Conservation (phyloP, 331 rosid species). For the Stylosanthes scabra region DNA sequence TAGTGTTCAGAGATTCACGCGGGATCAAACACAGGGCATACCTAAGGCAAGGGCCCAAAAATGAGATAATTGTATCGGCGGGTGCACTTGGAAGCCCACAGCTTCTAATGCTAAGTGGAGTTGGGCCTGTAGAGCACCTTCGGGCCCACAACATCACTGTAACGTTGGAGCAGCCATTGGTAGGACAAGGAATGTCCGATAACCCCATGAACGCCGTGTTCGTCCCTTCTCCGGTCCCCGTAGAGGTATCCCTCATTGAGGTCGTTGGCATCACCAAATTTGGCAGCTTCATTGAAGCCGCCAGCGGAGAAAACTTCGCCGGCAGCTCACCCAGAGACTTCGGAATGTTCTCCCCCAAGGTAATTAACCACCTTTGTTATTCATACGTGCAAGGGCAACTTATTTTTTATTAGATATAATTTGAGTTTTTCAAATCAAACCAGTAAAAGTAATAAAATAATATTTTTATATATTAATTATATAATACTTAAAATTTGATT, state of each 20-base stretch:
- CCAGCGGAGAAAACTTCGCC: slow-evolving; percentile 69
- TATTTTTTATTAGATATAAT: too few relatives aligned
- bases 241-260: slow-evolving; percentile 78
- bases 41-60: slow-evolving; percentile 39
- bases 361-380: background rate
- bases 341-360: slow-evolving; percentile 91
- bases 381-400: background rate
- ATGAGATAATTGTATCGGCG: slow-evolving; percentile 67
- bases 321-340: slow-evolving; percentile 50
- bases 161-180: slow-evolving; percentile 65
- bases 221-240: slow-evolving; percentile 74
- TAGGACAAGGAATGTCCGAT: slow-evolving; percentile 86
- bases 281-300: slow-evolving; percentile 81
- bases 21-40: slow-evolving; percentile 66
- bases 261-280: slow-evolving; percentile 78
- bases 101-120: slow-evolving; percentile 78
- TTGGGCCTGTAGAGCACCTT: slow-evolving; percentile 65
- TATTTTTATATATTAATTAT: too few relatives aligned
- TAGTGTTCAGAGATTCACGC: slow-evolving; percentile 51
- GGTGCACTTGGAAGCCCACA: slow-evolving; percentile 97
- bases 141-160: slow-evolving; percentile 59
- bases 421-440: too few relatives aligned
- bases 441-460: too few relatives aligned
- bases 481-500: too few relatives aligned
- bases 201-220: slow-evolving; percentile 89